Conservation (phyloP, 257 asterid species). For the Jasminum sambac region DNA sequence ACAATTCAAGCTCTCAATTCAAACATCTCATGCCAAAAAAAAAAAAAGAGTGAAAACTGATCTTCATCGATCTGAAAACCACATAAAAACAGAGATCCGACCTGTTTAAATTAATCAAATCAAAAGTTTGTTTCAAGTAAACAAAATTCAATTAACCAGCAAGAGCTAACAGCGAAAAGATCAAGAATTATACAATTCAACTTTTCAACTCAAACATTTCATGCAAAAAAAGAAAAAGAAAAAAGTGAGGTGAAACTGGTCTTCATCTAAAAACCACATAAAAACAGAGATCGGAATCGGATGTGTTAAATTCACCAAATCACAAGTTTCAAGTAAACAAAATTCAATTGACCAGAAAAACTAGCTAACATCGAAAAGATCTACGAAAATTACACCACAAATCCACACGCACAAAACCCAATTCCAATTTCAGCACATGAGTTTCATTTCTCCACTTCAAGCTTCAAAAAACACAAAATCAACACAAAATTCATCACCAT, state of each 20-base stretch:
- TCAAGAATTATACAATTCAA: constrained; percentile 2
- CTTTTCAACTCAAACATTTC: constrained; percentile 17
- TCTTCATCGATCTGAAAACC: constrained; percentile 9
- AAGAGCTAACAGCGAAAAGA: too few species aligned
- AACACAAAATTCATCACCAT: constrained; percentile 9
- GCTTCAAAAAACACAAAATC: constrained; percentile 18
- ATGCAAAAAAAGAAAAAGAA: constrained; percentile 27
- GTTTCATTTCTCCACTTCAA: constrained; percentile 2
- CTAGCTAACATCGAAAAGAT: background rate
- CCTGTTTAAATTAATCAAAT: background rate
- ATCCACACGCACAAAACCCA: constrained; percentile 13
- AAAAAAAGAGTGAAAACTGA: too few species aligned
- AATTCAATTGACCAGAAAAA: constrained; percentile 1
- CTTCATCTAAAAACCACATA: constrained; percentile 16
- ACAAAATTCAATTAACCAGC: constrained; percentile 4
- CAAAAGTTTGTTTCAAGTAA: background rate
- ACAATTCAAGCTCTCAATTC: constrained; percentile 12
- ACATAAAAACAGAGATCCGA: constrained; percentile 6
- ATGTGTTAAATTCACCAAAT: background rate
- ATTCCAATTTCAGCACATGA: constrained; percentile 14
- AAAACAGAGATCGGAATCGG: too few species aligned
- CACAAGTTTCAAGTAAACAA: background rate
- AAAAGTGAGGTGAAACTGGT: background rate
- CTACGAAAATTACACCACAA: background rate
- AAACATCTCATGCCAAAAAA: constrained; percentile 28